Percentiles rank a stretch among this genome's conserved stretches.
phyloP scores from a whole-genome alignment of 129 eudicot genomes.

The Ambrosia trifida region DNA sequence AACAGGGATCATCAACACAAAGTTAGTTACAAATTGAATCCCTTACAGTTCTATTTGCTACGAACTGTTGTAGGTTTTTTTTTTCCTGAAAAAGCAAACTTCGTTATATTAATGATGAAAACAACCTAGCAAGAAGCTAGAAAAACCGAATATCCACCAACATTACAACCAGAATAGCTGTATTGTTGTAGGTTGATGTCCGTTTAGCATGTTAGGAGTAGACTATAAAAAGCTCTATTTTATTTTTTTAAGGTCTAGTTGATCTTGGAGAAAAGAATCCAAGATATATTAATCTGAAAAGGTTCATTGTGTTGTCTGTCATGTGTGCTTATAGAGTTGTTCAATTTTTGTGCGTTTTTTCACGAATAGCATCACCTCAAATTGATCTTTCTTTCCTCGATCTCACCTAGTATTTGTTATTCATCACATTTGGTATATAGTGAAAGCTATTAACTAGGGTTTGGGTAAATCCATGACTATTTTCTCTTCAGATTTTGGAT shows the following conservation, averaged over 20 bases:
- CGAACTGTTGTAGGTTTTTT: too few species aligned
- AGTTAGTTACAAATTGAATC: too few species aligned
- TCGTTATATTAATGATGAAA: too few species aligned
- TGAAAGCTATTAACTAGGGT: not conserved
- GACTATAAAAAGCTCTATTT: not conserved
- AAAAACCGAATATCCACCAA: too few species aligned
- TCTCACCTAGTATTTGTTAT: not conserved
- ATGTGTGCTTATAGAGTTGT: not conserved
- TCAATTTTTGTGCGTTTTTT: too few species aligned
- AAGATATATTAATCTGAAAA: not conserved
- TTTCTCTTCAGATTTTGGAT: slow-evolving; percentile 68
- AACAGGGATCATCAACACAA: too few species aligned
- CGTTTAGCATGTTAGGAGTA: not conserved
- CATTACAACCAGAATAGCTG: too few species aligned
- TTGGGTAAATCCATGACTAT: slow-evolving; percentile 16
- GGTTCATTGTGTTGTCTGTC: not conserved
- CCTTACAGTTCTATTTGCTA: too few species aligned
- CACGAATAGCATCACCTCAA: too few species aligned
- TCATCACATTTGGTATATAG: not conserved
- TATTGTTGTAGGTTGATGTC: too few species aligned
- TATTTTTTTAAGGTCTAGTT: not conserved
- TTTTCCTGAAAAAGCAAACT: too few species aligned
- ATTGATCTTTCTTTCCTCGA: slow-evolving; percentile 1
- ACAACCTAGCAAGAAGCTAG: too few species aligned
- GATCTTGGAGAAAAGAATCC: not conserved